Conservation (phyloP, 2,329 filamentous ascomycete species). For the Ophidiomyces ophidiicola region DNA sequence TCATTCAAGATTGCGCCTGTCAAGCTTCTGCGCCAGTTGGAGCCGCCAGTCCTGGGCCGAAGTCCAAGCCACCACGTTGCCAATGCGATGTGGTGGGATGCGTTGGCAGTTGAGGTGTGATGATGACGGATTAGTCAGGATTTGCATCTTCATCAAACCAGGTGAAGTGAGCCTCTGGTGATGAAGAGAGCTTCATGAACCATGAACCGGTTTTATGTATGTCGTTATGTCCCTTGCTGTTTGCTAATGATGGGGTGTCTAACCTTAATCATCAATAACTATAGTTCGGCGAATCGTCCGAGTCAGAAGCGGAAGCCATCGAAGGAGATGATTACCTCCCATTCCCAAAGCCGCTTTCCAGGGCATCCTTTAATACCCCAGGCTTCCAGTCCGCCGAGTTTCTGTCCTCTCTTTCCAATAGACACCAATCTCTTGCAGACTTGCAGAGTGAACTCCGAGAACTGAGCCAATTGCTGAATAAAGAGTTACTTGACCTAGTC, state of each 20-base stretch:
- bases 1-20: conserved; percentile 10
- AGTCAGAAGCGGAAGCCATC: conserved; percentile 31
- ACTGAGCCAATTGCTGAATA: conserved; percentile 63
- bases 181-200: conserved; percentile 2
- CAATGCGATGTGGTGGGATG: too few species aligned
- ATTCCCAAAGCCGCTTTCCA: conserved; percentile 73
- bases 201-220: conserved; percentile 16
- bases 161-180: background rate
- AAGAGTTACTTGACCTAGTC: conserved; percentile 84
- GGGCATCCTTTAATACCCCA: conserved; percentile 65
- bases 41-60: conserved; percentile 2
- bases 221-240: background rate
- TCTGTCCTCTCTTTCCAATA: conserved; percentile 67
- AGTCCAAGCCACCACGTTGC: background rate
- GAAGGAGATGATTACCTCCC: conserved; percentile 61
- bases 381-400: conserved; percentile 71
- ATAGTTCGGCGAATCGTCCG: conserved; percentile 36
- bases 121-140: too few species aligned
- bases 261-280: conserved; percentile 7
- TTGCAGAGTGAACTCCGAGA: conserved; percentile 74
- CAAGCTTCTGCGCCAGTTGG: conserved; percentile 9
- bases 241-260: background rate
- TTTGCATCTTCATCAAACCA: background rate
- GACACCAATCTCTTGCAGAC: conserved; percentile 93
- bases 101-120: too few species aligned